A percentile compares a stretch with the other conserved stretches of the same genome.
These are phyloP conservation scores for Sporothrix variecibatus DNA, from an alignment of 2,329 filamentous ascomycete species.

Conservation along the genomic window DNA sequence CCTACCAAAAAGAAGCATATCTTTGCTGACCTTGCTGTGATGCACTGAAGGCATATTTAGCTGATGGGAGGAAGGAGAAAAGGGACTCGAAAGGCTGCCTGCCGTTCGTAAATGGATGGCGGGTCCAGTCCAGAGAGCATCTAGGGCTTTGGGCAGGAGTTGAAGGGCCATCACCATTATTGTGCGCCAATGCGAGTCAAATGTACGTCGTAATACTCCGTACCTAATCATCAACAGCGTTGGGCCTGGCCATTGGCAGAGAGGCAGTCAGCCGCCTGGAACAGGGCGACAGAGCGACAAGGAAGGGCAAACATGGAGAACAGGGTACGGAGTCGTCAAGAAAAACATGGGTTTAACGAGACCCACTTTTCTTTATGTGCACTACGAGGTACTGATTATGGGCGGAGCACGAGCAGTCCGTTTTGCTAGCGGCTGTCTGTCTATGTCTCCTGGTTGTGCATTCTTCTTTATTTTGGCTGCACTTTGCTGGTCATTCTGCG, in stretches of 20 bases:
- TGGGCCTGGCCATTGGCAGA: neutral
- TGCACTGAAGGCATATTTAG: neutral
- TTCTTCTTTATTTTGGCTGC: neutral
- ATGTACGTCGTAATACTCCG: too few species aligned
- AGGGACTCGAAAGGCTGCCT: neutral
- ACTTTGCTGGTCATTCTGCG: neutral
- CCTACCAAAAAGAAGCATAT: neutral
- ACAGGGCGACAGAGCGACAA: neutral
- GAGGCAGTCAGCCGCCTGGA: neutral
- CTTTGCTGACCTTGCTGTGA: neutral
- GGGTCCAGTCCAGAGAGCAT: neutral
- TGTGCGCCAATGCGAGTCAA: neutral
- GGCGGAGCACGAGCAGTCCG: neutral
- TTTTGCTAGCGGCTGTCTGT: neutral
- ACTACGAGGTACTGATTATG: too few species aligned
- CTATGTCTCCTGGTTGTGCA: neutral
- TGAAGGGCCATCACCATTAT: neutral
- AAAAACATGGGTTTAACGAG: neutral
- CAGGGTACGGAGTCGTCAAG: neutral
- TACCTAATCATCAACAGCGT: neutral
- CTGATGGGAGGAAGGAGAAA: neutral
- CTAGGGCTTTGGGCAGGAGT: neutral
- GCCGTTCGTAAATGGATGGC: neutral
- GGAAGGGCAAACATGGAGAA: neutral
- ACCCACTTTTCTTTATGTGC: constrained; percentile 17